A percentile compares a stretch with the other conserved stretches of the same genome.
Conservation (phyloP, 176 grass and related monocot genomes). For the Oryza meridionalis region DNA sequence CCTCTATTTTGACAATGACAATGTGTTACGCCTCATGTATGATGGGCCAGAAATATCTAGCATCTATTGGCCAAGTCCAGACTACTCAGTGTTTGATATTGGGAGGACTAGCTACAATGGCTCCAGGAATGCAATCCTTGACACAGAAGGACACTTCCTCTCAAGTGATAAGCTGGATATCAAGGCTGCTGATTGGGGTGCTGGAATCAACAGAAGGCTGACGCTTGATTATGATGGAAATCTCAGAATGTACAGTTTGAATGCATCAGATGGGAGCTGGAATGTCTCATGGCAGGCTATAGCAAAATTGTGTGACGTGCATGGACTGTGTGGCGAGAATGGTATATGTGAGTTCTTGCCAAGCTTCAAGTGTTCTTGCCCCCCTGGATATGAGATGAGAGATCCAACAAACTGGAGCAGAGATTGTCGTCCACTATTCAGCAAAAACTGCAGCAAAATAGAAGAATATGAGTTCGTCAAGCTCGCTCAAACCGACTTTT, state of each 20-base stretch:
- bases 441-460: conserved; percentile 35
- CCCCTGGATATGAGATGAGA: conserved; percentile 53
- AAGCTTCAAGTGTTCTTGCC: conserved; percentile 44
- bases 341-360: conserved; percentile 55
- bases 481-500: conserved; percentile 53
- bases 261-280: conserved; percentile 39
- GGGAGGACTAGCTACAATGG: conserved; percentile 63
- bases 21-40: conserved; percentile 71
- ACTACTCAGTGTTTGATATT: conserved; percentile 16
- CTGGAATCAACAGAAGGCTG: conserved; percentile 49
- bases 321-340: conserved; percentile 67
- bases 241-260: conserved; percentile 60
- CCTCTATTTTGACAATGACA: conserved; percentile 72
- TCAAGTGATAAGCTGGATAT: conserved; percentile 56
- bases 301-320: conserved; percentile 43
- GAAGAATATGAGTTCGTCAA: conserved; percentile 53
- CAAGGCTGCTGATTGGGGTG: conserved; percentile 57
- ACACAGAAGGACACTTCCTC: conserved; percentile 55
- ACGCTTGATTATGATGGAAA: conserved; percentile 64
- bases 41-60: conserved; percentile 58
- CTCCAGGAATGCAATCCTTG: conserved; percentile 55
- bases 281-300: conserved; percentile 58
- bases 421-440: conserved; percentile 56
- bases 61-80: conserved; percentile 67
- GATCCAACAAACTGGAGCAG: conserved; percentile 52